These are phyloP conservation scores for Stachybotrys chartarum DNA, from an alignment of 2,329 filamentous ascomycete genomes.

Conservation along the genomic window DNA sequence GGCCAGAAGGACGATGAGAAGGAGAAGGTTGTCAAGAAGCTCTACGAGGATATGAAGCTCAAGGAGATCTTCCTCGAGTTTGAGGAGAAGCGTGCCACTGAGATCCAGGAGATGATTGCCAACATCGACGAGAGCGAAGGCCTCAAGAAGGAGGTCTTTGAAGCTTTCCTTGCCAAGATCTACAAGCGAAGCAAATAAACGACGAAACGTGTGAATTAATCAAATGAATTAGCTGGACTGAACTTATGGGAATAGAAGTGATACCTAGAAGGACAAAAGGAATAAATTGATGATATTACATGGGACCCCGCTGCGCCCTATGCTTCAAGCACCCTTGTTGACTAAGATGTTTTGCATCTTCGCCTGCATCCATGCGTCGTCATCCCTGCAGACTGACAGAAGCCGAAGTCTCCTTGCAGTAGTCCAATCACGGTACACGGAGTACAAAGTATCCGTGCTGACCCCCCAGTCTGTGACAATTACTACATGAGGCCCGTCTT, in stretches of 20 bases:
- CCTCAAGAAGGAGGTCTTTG: conserved; percentile 84
- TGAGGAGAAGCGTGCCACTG: conserved; percentile 79
- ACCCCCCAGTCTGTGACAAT: too few relatives aligned
- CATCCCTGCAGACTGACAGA: too few relatives aligned
- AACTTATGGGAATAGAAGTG: background rate
- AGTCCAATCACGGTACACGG: too few relatives aligned
- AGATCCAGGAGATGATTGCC: conserved; percentile 69
- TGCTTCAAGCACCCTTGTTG: too few relatives aligned
- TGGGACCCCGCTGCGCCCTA: too few relatives aligned
- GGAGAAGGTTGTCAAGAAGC: conserved; percentile 79
- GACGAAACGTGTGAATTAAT: conserved; percentile 1
- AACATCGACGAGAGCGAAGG: conserved; percentile 80
- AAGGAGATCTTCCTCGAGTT: conserved; percentile 80
- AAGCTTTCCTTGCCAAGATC: conserved; percentile 89
- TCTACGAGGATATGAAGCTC: conserved; percentile 81
- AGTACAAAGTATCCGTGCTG: too few relatives aligned
- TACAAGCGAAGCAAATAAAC: conserved; percentile 97
- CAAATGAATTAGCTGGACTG: conserved; percentile 1
- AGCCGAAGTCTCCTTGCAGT: too few relatives aligned
- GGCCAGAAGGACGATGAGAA: conserved; percentile 79
- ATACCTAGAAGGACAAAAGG: background rate
- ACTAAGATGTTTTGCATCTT: too few relatives aligned
- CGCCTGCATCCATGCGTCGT: too few relatives aligned
- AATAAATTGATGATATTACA: background rate
- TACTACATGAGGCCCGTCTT: too few relatives aligned